Percentiles rank a stretch among this genome's conserved stretches.
Evolutionary conservation across 2,329 filamentous ascomycete genomes (phyloP).

Genomic region (Tolypocladium inflatum): DNA sequence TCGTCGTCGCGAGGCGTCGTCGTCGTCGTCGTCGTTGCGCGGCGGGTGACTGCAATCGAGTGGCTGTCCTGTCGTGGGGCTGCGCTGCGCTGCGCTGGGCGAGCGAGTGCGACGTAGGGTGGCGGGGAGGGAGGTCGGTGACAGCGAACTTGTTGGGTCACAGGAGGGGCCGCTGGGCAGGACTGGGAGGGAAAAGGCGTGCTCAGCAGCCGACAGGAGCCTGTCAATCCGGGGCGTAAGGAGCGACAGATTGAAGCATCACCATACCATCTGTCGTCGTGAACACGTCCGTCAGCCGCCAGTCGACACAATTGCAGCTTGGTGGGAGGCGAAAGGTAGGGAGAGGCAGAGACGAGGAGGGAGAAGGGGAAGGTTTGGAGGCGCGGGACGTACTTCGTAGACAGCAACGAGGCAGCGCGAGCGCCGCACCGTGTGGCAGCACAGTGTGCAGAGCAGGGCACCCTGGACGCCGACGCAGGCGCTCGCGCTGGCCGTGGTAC

Average conservation of each 20-base stretch:
- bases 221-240: constrained; percentile 15
- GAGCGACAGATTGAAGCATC: constrained; percentile 13
- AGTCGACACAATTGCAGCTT: constrained; percentile 16
- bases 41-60: not conserved
- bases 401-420: constrained; percentile 3
- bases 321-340: constrained; percentile 1
- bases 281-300: constrained; percentile 9
- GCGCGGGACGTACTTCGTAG: constrained; percentile 2
- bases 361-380: constrained; percentile 10
- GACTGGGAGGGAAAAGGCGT: constrained; percentile 9
- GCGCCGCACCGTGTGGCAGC: constrained; percentile 3
- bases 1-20: not conserved
- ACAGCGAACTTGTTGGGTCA: constrained; percentile 3
- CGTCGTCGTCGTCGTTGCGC: not conserved
- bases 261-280: constrained; percentile 18
- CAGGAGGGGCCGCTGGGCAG: constrained; percentile 10
- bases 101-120: constrained; percentile 5
- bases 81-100: not conserved
- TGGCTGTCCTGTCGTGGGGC: not conserved
- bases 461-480: constrained; percentile 3
- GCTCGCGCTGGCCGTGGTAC: not conserved
- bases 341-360: constrained; percentile 9
- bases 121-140: not conserved
- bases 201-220: constrained; percentile 16
- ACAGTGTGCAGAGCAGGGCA: constrained; percentile 1